These are phyloP conservation scores for Turnera subulata DNA, from an alignment of 345 rosid genomes.

Conservation along the genomic window DNA sequence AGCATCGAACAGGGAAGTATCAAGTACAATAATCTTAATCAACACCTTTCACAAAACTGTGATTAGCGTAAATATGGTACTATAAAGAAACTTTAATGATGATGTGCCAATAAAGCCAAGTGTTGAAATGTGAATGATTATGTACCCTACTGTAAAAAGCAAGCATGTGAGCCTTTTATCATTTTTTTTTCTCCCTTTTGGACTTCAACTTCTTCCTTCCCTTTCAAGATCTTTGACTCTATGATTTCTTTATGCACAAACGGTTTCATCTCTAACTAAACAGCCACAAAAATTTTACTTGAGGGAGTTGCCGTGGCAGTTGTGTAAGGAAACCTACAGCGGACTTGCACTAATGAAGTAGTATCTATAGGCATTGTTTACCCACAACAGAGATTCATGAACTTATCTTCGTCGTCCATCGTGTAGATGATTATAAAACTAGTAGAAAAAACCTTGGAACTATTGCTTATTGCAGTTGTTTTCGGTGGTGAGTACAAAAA, in stretches of 20 bases:
- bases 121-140: background rate
- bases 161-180: slow-evolving; percentile 25
- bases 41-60: too few relatives aligned
- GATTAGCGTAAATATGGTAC: too few relatives aligned
- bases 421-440: too few relatives aligned
- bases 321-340: too few relatives aligned
- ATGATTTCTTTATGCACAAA: background rate
- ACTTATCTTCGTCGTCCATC: background rate
- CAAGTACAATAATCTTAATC: too few relatives aligned
- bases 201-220: slow-evolving; percentile 7
- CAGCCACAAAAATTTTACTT: too few relatives aligned
- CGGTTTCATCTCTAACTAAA: too few relatives aligned
- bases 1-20: too few relatives aligned
- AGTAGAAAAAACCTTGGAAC: background rate
- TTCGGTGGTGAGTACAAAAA: background rate
- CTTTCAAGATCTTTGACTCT: slow-evolving; percentile 15
- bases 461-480: background rate
- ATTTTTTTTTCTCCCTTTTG: slow-evolving; percentile 10
- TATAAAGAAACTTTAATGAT: too few relatives aligned
- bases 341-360: background rate
- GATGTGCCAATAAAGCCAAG: too few relatives aligned
- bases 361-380: background rate
- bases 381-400: background rate
- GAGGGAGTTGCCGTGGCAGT: too few relatives aligned
- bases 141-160: slow-evolving; percentile 7